phyloP scores from a whole-genome alignment of 1,284 basidiomycete species.

The Puccinia triticina region DNA sequence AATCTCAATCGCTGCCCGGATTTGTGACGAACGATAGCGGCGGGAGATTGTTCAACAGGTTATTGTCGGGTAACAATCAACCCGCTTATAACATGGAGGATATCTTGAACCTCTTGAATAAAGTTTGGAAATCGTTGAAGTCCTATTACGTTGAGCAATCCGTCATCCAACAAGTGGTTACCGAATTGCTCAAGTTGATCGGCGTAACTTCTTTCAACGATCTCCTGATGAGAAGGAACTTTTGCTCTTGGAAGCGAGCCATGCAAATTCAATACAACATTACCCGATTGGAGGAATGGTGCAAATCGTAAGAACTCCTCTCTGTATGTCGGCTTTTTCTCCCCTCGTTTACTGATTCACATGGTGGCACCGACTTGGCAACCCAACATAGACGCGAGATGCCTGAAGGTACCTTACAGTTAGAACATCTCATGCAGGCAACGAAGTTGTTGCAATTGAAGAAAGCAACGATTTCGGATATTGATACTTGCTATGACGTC shows the following conservation, averaged over 20 bases:
- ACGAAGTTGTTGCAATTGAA: slow-evolving; percentile 97
- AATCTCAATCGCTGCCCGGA: slow-evolving; percentile 94
- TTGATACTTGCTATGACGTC: slow-evolving; percentile 53
- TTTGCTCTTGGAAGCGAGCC: slow-evolving; percentile 99
- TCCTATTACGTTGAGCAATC: slow-evolving; percentile 99
- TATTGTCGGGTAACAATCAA: slow-evolving; percentile 75
- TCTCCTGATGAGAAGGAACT: slow-evolving; percentile 95
- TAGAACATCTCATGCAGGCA: slow-evolving; percentile 99
- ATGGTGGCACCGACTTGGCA: background rate
- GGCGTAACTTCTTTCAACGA: slow-evolving; percentile 99
- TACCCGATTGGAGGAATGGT: slow-evolving; percentile 86
- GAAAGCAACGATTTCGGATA: slow-evolving; percentile 69
- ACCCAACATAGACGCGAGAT: slow-evolving; percentile 67
- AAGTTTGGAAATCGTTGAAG: slow-evolving; percentile 97
- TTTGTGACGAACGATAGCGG: slow-evolving; percentile 91
- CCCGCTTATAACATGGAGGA: slow-evolving; percentile 99
- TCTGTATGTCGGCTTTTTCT: slow-evolving; percentile 77
- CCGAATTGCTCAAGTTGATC: slow-evolving; percentile 92
- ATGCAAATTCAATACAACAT: slow-evolving; percentile 99
- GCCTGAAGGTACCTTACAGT: slow-evolving; percentile 95
- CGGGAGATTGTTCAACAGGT: slow-evolving; percentile 87
- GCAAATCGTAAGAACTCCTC: slow-evolving; percentile 61
- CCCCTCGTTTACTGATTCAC: background rate
- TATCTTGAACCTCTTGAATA: slow-evolving; percentile 93
- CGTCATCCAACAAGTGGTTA: slow-evolving; percentile 94